A percentile compares a stretch with the other conserved stretches of the same genome.
Evolutionary conservation across 2,329 filamentous ascomycete genomes (phyloP).

Genomic region (Phialophora tarda): DNA sequence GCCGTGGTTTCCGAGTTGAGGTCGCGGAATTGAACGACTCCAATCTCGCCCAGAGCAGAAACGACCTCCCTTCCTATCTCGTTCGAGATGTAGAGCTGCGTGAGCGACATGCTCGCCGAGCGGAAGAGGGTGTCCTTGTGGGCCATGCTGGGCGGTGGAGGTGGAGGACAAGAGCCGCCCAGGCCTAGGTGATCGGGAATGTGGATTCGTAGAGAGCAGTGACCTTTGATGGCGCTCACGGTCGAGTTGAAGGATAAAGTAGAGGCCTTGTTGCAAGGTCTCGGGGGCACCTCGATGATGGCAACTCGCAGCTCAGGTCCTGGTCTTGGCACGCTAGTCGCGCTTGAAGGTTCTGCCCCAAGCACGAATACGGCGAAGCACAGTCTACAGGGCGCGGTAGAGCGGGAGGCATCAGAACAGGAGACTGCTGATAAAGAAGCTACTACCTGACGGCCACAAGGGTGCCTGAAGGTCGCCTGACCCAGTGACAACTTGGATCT

Average conservation of each 20-base stretch:
- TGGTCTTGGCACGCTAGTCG: conserved; percentile 22
- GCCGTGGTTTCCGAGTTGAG: conserved; percentile 91
- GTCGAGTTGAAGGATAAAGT: conserved; percentile 14
- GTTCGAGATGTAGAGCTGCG: conserved; percentile 98
- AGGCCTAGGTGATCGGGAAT: conserved; percentile 27
- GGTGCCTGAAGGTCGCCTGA: not conserved
- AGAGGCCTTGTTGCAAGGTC: conserved; percentile 28
- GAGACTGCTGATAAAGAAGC: not conserved
- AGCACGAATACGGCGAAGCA: conserved; percentile 3
- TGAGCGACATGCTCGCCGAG: conserved; percentile 99
- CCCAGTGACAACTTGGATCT: not conserved
- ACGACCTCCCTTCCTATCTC: conserved; percentile 98
- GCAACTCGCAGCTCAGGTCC: conserved; percentile 21
- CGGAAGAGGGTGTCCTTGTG: conserved; percentile 93
- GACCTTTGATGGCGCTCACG: conserved; percentile 26
- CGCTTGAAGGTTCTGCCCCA: conserved; percentile 20
- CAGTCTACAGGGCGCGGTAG: not conserved
- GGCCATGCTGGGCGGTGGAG: conserved; percentile 57
- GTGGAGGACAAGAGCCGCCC: conserved; percentile 34
- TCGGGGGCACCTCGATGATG: conserved; percentile 22
- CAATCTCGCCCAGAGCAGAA: conserved; percentile 92
- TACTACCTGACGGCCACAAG: not conserved
- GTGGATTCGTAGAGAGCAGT: conserved; percentile 8
- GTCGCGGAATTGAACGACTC: conserved; percentile 97
- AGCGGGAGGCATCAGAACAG: not conserved